These are phyloP conservation scores for Eimeria sp. DNA, from an alignment of 169 alveolate genomes.

Conservation along the genomic window DNA sequence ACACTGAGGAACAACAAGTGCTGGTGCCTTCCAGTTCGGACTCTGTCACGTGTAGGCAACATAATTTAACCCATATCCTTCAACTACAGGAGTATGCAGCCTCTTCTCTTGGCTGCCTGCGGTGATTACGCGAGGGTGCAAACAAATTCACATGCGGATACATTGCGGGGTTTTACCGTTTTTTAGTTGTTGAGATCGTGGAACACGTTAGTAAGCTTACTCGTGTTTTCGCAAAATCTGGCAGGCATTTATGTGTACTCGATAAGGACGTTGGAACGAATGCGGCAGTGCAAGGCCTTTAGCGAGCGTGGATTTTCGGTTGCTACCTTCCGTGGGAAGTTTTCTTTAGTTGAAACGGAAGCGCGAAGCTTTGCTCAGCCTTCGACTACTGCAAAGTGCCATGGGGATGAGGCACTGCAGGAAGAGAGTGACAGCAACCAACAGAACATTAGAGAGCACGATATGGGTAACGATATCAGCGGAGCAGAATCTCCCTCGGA, in stretches of 20 bases:
- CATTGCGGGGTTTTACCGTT: background rate
- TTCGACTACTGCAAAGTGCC: background rate
- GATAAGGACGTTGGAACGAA: constrained; percentile 15
- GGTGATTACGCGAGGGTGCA: background rate
- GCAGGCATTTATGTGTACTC: constrained; percentile 58
- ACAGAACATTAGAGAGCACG: background rate
- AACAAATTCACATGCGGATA: background rate
- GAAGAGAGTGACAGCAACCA: background rate
- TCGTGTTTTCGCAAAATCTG: background rate
- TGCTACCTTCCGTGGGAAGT: constrained; percentile 76
- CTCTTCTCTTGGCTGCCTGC: background rate
- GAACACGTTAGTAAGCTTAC: background rate
- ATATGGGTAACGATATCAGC: background rate
- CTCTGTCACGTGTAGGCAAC: background rate
- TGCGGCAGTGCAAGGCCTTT: constrained; percentile 59
- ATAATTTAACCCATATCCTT: background rate
- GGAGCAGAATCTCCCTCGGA: background rate
- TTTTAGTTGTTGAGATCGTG: background rate
- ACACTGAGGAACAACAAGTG: background rate
- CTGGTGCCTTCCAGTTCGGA: background rate
- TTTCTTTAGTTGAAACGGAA: constrained; percentile 13
- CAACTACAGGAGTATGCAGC: background rate
- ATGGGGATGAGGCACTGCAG: background rate
- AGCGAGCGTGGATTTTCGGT: constrained; percentile 60
- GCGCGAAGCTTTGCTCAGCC: background rate